Evolutionary conservation across 345 rosid species (phyloP), one percentile per base, ranked within the genome.

Genomic region (Hirschfeldia incana): DNA sequence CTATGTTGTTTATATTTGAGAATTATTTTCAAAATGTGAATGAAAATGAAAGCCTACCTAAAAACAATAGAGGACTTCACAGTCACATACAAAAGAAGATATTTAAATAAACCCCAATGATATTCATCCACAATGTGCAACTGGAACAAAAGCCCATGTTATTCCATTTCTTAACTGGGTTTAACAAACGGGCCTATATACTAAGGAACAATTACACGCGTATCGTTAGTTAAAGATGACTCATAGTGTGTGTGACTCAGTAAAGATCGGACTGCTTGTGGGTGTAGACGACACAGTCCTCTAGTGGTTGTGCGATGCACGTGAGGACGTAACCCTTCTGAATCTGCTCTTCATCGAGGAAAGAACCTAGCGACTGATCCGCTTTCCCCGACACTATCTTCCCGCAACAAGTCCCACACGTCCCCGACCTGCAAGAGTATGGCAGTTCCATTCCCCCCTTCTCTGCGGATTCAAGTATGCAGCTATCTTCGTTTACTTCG

Each of bases 351-450:
- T 75, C 78, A 0, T 75, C 78, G 6, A 66, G 66, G 8, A 75
- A 75, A 5, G 72, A 75, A 2, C 78, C 78, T 66, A 13, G 13
- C 11, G 78, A 75, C 65, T 75, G 72, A 75, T 75, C 65, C 39
- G 66, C 78, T 34, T 66, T 75, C 2, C 78, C 78, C 0, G 78
- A 75, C 65, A 36, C 57, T 12, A 75, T 1, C 39, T 75, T 66
- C 17, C 78, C 78, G 37, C 65, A 65, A 27, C 78, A 75, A 4
- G 72, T 55, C 65, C 78, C 72, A 27, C 78, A 75, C 3, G 72
- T 36, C 72, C 78, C 72, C 37, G 78, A 66, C 65, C 78, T 66
- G 15, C 78, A 75, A 28, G 66, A 75, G 72, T 75, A 75, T 1
- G 78, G 78, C 15, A 66, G 72, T 12, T 75, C 78, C 2, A 75